Percentiles rank a stretch among this genome's conserved stretches.
Evolutionary conservation across 108 stramenopile species (phyloP).

Genomic region (Parietichytrium sp.): DNA sequence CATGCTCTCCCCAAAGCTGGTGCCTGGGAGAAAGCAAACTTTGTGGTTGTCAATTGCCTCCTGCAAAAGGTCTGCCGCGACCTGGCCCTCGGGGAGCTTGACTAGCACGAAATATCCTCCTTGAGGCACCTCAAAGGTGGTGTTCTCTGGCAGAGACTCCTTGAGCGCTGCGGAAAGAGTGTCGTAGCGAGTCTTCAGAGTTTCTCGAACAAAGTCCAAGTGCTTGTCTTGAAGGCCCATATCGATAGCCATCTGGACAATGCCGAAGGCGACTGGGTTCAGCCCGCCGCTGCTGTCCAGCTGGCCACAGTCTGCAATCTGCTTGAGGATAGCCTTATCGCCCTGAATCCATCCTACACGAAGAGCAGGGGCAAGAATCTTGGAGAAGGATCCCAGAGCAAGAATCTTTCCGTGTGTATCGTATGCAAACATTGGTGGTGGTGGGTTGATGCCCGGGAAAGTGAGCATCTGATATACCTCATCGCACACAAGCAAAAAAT

Average conservation of each 20-base stretch:
- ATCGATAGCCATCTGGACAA: constrained; percentile 23
- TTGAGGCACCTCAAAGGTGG: neutral
- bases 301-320: neutral
- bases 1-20: constrained; percentile 32
- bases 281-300: constrained; percentile 39
- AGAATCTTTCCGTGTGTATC: neutral
- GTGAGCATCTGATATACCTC: constrained; percentile 47
- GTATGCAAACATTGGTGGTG: neutral
- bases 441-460: constrained; percentile 26
- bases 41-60: constrained; percentile 28
- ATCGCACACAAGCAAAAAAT: constrained; percentile 25
- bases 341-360: constrained; percentile 42
- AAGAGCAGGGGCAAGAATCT: constrained; percentile 47
- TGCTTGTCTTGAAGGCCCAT: constrained; percentile 40
- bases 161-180: constrained; percentile 4
- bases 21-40: constrained; percentile 34
- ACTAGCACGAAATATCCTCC: constrained; percentile 49
- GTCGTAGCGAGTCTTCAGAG: neutral
- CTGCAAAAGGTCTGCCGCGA: neutral
- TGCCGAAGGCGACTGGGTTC: constrained; percentile 38
- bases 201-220: neutral
- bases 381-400: constrained; percentile 42
- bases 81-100: constrained; percentile 27
- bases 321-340: neutral
- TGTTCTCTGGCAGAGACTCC: neutral